phyloP scores from a whole-genome alignment of 345 rosid genomes.

The Crucihimalaya himalaica region DNA sequence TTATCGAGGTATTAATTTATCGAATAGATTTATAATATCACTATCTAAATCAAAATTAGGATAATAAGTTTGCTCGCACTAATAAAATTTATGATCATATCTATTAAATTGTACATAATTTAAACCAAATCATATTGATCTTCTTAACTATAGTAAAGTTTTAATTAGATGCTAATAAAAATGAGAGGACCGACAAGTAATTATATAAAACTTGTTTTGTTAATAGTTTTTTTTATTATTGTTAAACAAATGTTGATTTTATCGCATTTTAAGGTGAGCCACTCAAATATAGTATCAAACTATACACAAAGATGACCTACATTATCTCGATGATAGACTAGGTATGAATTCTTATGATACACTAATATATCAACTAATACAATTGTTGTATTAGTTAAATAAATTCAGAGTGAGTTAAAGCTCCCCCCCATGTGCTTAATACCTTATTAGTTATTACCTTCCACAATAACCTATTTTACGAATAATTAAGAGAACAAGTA shows the following conservation, averaged over 20 bases:
- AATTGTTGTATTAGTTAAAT: background rate
- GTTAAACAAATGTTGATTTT: background rate
- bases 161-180: background rate
- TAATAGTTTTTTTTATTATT: background rate
- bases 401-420: slow-evolving; percentile 9
- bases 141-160: background rate
- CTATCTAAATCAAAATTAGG: background rate
- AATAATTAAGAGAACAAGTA: slow-evolving; percentile 8
- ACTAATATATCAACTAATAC: background rate
- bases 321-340: slow-evolving; percentile 13
- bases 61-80: background rate
- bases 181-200: background rate
- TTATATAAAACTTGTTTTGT: background rate
- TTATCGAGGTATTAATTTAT: no score
- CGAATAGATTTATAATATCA: background rate
- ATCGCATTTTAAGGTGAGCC: slow-evolving; percentile 30
- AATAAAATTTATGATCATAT: background rate
- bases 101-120: background rate
- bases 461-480: slow-evolving; percentile 11
- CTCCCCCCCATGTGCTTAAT: slow-evolving; percentile 24
- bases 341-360: slow-evolving; percentile 8
- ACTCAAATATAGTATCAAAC: slow-evolving; percentile 15
- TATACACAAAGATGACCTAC: slow-evolving; percentile 26
- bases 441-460: slow-evolving; percentile 18
- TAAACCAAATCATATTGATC: background rate